These are phyloP conservation scores for Silybum marianum DNA, from an alignment of 129 eudicot species.

Conservation along the genomic window DNA sequence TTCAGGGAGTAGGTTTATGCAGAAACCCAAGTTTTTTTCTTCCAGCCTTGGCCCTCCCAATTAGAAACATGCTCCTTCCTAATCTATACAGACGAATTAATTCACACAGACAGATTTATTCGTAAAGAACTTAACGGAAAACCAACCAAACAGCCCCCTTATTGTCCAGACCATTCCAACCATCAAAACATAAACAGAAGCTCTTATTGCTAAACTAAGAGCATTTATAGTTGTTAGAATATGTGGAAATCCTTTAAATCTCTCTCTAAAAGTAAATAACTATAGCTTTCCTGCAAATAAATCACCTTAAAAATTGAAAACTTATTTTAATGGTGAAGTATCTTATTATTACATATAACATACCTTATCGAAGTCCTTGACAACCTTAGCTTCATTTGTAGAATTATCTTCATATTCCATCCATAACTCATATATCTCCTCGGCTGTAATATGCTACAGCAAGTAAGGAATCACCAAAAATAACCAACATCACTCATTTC, in stretches of 20 bases:
- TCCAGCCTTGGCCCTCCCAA: too few species aligned
- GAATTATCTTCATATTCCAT: conserved; percentile 96
- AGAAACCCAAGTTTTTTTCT: too few species aligned
- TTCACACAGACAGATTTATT: too few species aligned
- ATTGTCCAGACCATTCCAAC: not conserved
- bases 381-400: conserved; percentile 87
- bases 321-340: not conserved
- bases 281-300: conserved; percentile 1
- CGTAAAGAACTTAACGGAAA: too few species aligned
- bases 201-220: not conserved
- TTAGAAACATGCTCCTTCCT: too few species aligned
- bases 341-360: conserved; percentile 4
- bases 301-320: not conserved
- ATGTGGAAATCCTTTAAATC: not conserved
- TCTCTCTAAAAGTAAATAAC: not conserved
- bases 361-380: conserved; percentile 98
- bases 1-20: too few species aligned
- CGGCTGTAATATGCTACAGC: conserved; percentile 55
- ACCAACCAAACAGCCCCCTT: too few species aligned
- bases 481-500: conserved; percentile 16
- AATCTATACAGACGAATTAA: too few species aligned
- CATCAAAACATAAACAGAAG: not conserved
- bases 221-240: too few species aligned
- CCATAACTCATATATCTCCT: conserved; percentile 88
- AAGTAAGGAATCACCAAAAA: conserved; percentile 33